These are phyloP conservation scores for Mycosphaerella arachidis DNA, from an alignment of 2,329 filamentous ascomycete species.

Conservation along the genomic window DNA sequence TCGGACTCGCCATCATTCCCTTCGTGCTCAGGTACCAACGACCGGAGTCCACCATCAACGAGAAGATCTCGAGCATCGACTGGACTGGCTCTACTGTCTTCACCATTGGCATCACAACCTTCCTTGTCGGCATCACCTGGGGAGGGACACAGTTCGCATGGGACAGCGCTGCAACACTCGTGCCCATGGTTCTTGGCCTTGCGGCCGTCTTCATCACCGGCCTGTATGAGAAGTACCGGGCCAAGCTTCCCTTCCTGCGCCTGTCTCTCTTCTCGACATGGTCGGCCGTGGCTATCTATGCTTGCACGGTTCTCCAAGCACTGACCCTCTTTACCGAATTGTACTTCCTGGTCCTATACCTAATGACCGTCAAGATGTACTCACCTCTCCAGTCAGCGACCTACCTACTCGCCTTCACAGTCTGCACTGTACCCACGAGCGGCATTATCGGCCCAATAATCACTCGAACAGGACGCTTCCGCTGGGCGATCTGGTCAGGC, in stretches of 20 bases:
- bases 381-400: constrained; percentile 37
- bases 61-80: constrained; percentile 22
- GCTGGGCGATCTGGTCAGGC: constrained; percentile 25
- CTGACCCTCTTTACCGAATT: constrained; percentile 31
- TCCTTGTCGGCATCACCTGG: constrained; percentile 34
- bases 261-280: constrained; percentile 30
- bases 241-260: constrained; percentile 27
- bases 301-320: constrained; percentile 30
- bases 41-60: constrained; percentile 12
- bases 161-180: constrained; percentile 34
- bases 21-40: constrained; percentile 52
- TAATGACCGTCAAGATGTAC: constrained; percentile 39
- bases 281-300: constrained; percentile 29
- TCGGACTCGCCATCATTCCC: constrained; percentile 30
- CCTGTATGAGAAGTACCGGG: constrained; percentile 23
- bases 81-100: constrained; percentile 24
- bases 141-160: constrained; percentile 36
- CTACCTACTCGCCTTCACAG: constrained; percentile 38
- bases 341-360: constrained; percentile 43
- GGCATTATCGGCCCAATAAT: constrained; percentile 29
- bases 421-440: constrained; percentile 20
- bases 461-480: constrained; percentile 28
- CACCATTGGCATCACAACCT: constrained; percentile 22
- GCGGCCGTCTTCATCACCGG: constrained; percentile 27
- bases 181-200: constrained; percentile 33